Evolutionary conservation across 441 rosid species (phyloP), one percentile per base, ranked within the genome.

Genomic region (Jatropha podagrica): DNA sequence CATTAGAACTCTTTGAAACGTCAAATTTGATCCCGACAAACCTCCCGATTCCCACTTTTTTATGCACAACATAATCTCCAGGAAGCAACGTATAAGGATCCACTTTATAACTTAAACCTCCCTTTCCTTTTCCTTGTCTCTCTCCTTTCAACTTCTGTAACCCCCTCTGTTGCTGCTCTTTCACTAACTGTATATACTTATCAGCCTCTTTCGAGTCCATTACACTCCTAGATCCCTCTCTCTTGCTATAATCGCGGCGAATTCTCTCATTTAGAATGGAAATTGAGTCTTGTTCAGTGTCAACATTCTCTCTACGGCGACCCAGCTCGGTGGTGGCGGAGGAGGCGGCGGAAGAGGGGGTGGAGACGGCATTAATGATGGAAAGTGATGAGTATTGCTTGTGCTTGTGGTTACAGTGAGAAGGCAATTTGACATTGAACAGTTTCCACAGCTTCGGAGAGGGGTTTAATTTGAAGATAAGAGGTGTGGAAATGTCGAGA

Each of bases 1-100:
- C 92, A 11, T 84, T 67, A 7, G 93, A 89, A 76, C 67, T 85
- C 84, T 86, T 91, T 14, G 91, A 81, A 63, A 85, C 88, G 78
- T 93, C 98, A 74, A 85, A 91, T 81, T 87, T 92, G 32, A 96
- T 90, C 72, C 92, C 93, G 46, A 93, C 97, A 74, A 96, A 96
- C 72, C 90, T 88, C 74, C 99, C 99, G 76, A 96, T 77, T 3
- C 99, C 98, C 49, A 91, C 97, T 82, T 96, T 96, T 91, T 91
- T 93, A 82, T 96, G 99, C 76, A 96, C 97, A 65, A 92, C 97
- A 84, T 93, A 93, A 74, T 96, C 99, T 67, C 96, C 98, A 7
- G 94, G 80, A 69, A 80, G 75, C 58, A 96, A 88, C 56, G 73
- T 76, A 78, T 92, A 90, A 23, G 99, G 98, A 71, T 96, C 99